Evolutionary conservation across 139 green algal genomes (phyloP).

Genomic region (Tetraselmis chui): DNA sequence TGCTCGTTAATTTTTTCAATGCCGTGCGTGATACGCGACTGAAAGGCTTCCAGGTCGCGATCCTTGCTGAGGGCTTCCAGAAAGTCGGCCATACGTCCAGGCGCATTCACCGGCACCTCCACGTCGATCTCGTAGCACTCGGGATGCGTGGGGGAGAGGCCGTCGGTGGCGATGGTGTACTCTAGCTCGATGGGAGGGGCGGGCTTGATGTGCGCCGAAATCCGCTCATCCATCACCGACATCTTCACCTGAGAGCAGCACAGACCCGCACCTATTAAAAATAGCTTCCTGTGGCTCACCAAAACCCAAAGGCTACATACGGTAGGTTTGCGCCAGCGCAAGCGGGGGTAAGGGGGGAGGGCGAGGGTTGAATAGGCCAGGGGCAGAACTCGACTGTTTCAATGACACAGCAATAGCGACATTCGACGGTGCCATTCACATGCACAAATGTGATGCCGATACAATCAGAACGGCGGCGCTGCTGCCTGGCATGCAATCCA

Average conservation of each 20-base stretch:
- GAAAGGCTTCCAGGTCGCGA: conserved; percentile 12
- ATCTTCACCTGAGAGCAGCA: not conserved
- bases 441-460: too few relatives aligned
- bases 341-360: too few relatives aligned
- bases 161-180: conserved; percentile 17
- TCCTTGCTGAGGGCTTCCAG: conserved; percentile 16
- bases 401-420: too few relatives aligned
- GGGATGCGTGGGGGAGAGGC: conserved; percentile 11
- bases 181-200: conserved; percentile 18
- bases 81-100: not conserved
- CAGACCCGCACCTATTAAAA: not conserved
- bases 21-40: not conserved
- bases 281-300: too few relatives aligned
- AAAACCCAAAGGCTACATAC: too few relatives aligned
- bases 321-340: too few relatives aligned
- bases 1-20: conserved; percentile 58
- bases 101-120: conserved; percentile 28
- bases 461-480: too few relatives aligned
- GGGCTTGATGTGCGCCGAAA: conserved; percentile 14
- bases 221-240: not conserved
- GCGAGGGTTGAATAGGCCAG: too few relatives aligned
- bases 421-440: too few relatives aligned
- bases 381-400: too few relatives aligned
- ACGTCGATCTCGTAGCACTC: conserved; percentile 50
- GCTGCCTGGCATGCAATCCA: too few relatives aligned